Percentiles rank a stretch among this genome's conserved stretches.
These are phyloP conservation scores for Ceratocystis lukuohia DNA, from an alignment of 2,329 filamentous ascomycete species.

Conservation along the genomic window DNA sequence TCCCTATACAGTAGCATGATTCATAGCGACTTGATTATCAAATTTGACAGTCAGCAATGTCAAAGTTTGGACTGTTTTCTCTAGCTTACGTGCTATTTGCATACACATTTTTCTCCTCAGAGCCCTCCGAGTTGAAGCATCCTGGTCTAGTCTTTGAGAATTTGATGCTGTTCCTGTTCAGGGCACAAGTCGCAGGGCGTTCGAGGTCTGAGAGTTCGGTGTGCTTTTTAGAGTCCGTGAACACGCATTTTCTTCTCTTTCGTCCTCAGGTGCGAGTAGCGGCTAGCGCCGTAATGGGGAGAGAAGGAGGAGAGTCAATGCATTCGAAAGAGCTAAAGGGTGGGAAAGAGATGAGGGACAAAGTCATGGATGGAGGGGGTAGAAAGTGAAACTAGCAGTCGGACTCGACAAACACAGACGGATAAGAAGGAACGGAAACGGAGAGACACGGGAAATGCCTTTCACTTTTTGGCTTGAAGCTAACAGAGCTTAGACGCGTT, in stretches of 20 bases:
- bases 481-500: neutral
- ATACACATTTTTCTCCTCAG: neutral
- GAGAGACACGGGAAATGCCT: neutral
- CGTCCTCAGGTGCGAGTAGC: neutral
- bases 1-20: neutral
- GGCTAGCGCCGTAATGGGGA: neutral
- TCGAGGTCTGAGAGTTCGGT: neutral
- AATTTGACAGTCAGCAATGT: neutral
- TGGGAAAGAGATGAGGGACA: neutral
- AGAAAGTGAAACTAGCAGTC: neutral
- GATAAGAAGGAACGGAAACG: neutral
- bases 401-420: neutral
- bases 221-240: neutral
- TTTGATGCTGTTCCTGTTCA: too few species aligned
- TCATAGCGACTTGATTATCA: neutral
- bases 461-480: neutral
- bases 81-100: neutral
- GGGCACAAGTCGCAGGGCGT: neutral
- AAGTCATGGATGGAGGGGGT: neutral
- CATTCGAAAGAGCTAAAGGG: neutral
- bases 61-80: neutral
- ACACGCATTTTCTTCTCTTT: neutral
- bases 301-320: neutral
- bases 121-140: neutral
- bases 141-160: neutral